Evolutionary conservation across 108 stramenopile species (phyloP).

Genomic region (Pseudonitzschia delicatissima): DNA sequence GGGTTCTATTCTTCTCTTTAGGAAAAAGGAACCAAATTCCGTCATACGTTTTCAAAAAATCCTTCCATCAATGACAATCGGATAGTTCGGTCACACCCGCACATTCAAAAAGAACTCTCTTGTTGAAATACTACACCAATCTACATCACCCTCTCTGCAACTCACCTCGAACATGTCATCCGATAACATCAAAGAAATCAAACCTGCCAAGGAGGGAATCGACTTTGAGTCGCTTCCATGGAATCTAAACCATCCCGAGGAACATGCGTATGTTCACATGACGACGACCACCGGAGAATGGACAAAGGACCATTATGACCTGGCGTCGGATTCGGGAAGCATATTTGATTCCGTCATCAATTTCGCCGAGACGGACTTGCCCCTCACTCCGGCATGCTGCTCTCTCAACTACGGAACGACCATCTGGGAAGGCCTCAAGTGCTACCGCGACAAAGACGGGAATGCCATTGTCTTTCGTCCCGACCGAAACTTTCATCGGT

Average conservation of each 20-base stretch:
- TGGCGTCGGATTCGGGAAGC: slow-evolving; percentile 43
- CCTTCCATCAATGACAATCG: no score
- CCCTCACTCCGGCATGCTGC: slow-evolving; percentile 63
- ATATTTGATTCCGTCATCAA: slow-evolving; percentile 55
- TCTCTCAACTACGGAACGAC: slow-evolving; percentile 84
- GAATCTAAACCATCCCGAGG: slow-evolving; percentile 77
- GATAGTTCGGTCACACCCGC: no score
- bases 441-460: slow-evolving; percentile 57
- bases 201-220: slow-evolving; percentile 53
- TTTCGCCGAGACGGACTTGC: slow-evolving; percentile 49
- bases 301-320: slow-evolving; percentile 68
- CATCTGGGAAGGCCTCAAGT: slow-evolving; percentile 86
- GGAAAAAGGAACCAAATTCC: no score
- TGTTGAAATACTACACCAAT: no score
- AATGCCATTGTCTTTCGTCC: slow-evolving; percentile 73
- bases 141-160: no score
- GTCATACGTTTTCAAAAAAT: no score
- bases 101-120: no score
- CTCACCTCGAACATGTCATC: not conserved
- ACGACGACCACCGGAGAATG: slow-evolving; percentile 56
- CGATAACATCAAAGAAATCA: not conserved
- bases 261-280: slow-evolving; percentile 70
- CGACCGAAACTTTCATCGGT: slow-evolving; percentile 67
- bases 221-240: slow-evolving; percentile 75
- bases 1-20: no score